Percentiles rank a stretch among this genome's conserved stretches.
These are phyloP conservation scores for Termitomyces sp. DNA, from an alignment of 768 basidiomycete species.

Conservation along the genomic window DNA sequence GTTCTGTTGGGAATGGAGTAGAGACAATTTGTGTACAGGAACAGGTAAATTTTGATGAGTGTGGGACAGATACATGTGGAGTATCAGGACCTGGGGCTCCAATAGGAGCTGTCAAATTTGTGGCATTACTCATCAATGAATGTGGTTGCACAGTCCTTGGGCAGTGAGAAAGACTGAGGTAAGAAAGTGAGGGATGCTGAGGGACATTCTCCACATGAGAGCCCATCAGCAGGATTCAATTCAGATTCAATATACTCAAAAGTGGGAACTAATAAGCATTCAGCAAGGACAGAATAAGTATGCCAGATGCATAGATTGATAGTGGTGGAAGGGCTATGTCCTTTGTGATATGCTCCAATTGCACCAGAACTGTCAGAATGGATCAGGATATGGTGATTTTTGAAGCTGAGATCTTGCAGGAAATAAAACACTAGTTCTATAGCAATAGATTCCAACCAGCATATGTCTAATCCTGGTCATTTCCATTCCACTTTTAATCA, in stretches of 20 bases:
- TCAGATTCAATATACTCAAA: not conserved
- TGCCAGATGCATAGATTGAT: constrained; percentile 3
- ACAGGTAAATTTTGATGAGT: too few relatives aligned
- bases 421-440: too few relatives aligned
- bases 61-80: too few relatives aligned
- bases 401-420: too few relatives aligned
- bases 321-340: not conserved
- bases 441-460: too few relatives aligned
- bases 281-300: not conserved
- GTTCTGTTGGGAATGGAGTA: too few relatives aligned
- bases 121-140: not conserved
- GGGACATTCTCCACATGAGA: not conserved
- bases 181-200: not conserved
- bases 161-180: not conserved
- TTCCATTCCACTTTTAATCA: too few relatives aligned
- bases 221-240: not conserved
- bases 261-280: not conserved
- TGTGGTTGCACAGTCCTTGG: not conserved
- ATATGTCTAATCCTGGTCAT: too few relatives aligned
- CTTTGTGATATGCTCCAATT: constrained; percentile 1
- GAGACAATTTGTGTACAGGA: too few relatives aligned
- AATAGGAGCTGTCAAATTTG: too few relatives aligned
- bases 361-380: constrained; percentile 6
- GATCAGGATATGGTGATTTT: not conserved
- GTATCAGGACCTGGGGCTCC: too few relatives aligned